Base-by-base conservation (phyloP, 2,329 filamentous ascomycete genomes). In the Zymoseptoria ardabiliae region DNA sequence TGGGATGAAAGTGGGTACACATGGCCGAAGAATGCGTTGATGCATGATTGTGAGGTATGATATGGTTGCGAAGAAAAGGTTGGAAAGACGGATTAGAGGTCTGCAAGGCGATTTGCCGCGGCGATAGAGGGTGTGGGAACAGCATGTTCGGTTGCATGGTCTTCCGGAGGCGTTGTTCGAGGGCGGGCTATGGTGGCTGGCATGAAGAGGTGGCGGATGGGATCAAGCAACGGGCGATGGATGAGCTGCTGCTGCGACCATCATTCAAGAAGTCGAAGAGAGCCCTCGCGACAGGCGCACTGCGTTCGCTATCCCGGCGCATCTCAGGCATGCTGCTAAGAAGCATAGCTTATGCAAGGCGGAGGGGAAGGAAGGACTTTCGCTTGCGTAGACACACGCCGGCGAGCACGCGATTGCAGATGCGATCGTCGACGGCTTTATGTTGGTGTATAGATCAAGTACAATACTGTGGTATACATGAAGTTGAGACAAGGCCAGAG, bases 1-100 rank as follows among this genome's bases (percentile, higher is more conserved):
- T 73, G 78, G 74, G 63, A 59, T 55, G 62, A 71, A n/a, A 64
- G 71, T 19, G 71, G 72, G 51, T 75, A 72, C 56, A 22, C 59
- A 19, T 77, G 75, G 76, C 77, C 77, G 9, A 75, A 74, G 65
- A 77, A 79, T 60, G 73, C 72, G 25, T 70, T 78, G 54, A 77
- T 78, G 69, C 71, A 73, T 64, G 66, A 74, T 5, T 79, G 77
- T 56, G 57, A 61, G 25, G 58, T 61, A 60, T 60, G 48, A 61
- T 55, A 30, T 45, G 35, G 35, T 45, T 45, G 35, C 17, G 35
- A n/a, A 45, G 25, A 45, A n/a, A 45, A 45, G 35, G 13, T 45
- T 45, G 35, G 35, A 45, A 45, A 45, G 13, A 45, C 35, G 28
- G 58, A 54, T 30, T 28, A 30, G 50, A 55, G 30, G 5, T 45